Percentiles rank a stretch among this genome's conserved stretches.
These are phyloP conservation scores for Aspergillus sp. DNA, from an alignment of 2,329 filamentous ascomycete genomes.

Conservation along the genomic window DNA sequence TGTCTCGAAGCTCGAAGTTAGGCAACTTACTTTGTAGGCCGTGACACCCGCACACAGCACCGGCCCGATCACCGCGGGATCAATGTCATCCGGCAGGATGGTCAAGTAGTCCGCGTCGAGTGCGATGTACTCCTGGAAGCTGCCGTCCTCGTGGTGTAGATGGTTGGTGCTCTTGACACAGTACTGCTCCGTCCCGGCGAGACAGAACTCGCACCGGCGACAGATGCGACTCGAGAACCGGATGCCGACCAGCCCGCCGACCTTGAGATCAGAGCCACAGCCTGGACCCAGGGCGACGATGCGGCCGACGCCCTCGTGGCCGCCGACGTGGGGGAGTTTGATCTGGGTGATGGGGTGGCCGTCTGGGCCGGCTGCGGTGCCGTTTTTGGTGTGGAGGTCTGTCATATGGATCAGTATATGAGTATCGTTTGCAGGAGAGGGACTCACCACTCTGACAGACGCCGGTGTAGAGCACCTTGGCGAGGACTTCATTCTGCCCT, in stretches of 20 bases:
- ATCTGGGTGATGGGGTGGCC: constrained; percentile 44
- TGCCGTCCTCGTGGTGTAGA: constrained; percentile 47
- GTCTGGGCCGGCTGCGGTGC: constrained; percentile 39
- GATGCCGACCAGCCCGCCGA: constrained; percentile 45
- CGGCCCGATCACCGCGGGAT: constrained; percentile 42
- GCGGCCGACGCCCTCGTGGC: constrained; percentile 47
- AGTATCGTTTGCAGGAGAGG: no score
- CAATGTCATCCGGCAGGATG: constrained; percentile 42
- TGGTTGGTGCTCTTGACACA: constrained; percentile 45
- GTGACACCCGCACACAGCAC: constrained; percentile 47
- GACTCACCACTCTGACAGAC: constrained; percentile 46
- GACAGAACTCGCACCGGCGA: constrained; percentile 44
- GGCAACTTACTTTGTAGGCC: constrained; percentile 39
- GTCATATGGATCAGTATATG: no score
- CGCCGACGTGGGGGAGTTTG: constrained; percentile 47
- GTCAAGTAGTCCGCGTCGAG: constrained; percentile 47
- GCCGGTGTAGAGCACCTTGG: constrained; percentile 46
- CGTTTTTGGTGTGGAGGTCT: constrained; percentile 44
- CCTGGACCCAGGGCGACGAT: constrained; percentile 42
- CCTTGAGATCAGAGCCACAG: constrained; percentile 31
- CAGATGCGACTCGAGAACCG: constrained; percentile 44
- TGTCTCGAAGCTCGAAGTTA: no score
- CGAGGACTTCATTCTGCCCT: constrained; percentile 43
- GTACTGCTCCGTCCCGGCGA: constrained; percentile 42
- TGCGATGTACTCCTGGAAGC: constrained; percentile 46